A percentile compares a stretch with the other conserved stretches of the same genome.
These are phyloP conservation scores for Aspergillus coremiiformis DNA, from an alignment of 495 filamentous ascomycete species.

Conservation along the genomic window DNA sequence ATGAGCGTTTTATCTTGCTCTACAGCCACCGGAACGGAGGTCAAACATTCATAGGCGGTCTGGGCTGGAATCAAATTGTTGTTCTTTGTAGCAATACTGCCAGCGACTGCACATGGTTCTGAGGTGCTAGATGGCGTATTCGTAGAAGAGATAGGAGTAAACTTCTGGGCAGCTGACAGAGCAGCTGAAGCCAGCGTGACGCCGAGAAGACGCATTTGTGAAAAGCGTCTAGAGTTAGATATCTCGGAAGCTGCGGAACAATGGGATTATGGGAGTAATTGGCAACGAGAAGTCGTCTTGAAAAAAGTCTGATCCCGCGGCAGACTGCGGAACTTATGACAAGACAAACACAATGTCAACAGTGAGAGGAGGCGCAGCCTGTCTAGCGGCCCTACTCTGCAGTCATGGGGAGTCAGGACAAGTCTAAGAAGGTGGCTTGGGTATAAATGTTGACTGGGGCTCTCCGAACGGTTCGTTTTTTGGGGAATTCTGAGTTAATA, in stretches of 20 bases:
- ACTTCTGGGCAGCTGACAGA: background rate
- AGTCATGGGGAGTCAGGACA: too few species aligned
- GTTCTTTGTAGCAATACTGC: background rate
- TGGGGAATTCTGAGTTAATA: background rate
- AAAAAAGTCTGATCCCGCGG: background rate
- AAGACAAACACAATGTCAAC: background rate
- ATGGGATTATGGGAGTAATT: background rate
- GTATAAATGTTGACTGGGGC: background rate
- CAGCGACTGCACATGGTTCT: constrained; percentile 1
- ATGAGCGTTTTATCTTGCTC: constrained; percentile 4
- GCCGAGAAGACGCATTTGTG: constrained; percentile 1
- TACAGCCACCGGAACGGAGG: constrained; percentile 10
- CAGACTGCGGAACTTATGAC: background rate
- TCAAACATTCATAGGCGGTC: constrained; percentile 13
- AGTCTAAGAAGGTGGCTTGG: background rate
- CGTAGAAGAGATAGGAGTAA: background rate
- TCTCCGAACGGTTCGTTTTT: background rate
- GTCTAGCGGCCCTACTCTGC: too few species aligned
- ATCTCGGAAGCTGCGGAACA: background rate
- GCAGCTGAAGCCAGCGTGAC: background rate
- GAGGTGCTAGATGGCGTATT: background rate
- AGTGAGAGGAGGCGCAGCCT: background rate
- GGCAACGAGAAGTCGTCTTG: background rate
- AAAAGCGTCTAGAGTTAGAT: background rate
- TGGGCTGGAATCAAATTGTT: background rate